Percentiles rank a stretch among this genome's conserved stretches.
Evolutionary conservation across 768 basidiomycete genomes (phyloP).

Genomic region (Hericium rajendrae): DNA sequence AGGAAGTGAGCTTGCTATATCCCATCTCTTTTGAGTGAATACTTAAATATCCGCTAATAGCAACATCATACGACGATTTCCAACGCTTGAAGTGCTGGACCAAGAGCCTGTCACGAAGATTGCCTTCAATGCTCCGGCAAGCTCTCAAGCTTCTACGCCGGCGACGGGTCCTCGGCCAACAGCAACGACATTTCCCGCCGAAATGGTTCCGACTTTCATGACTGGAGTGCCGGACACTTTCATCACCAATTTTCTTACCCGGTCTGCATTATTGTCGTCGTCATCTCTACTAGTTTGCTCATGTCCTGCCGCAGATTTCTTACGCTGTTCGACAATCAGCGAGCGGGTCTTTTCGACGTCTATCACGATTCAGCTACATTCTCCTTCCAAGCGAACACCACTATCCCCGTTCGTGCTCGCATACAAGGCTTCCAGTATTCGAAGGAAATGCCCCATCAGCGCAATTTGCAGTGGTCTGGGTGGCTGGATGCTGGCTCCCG

Average conservation of each 20-base stretch:
- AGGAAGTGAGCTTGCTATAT: conserved; percentile 41
- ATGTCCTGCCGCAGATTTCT: conserved; percentile 52
- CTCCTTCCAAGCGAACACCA: conserved; percentile 79
- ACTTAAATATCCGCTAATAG: conserved; percentile 29
- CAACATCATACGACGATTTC: conserved; percentile 73
- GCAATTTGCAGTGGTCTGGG: conserved; percentile 66
- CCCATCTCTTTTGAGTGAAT: not conserved
- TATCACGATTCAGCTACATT: conserved; percentile 88
- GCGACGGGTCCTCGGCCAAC: conserved; percentile 31
- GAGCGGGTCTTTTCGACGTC: conserved; percentile 53
- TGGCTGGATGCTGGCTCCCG: conserved; percentile 64
- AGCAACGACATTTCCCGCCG: conserved; percentile 68
- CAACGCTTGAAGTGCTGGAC: conserved; percentile 77
- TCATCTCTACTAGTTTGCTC: too few species aligned
- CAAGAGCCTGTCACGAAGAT: conserved; percentile 71
- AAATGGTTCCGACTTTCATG: conserved; percentile 65
- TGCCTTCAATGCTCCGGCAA: conserved; percentile 63
- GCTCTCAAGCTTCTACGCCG: conserved; percentile 33
- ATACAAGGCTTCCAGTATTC: conserved; percentile 58
- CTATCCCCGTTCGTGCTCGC: conserved; percentile 70
- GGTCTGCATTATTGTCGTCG: conserved; percentile 32
- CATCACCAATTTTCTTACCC: conserved; percentile 69
- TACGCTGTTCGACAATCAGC: conserved; percentile 70
- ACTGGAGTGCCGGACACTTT: conserved; percentile 61
- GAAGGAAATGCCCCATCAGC: conserved; percentile 69